Conservation (phyloP, 192 early-diverging fungal genomes). For the Backusella circina region DNA sequence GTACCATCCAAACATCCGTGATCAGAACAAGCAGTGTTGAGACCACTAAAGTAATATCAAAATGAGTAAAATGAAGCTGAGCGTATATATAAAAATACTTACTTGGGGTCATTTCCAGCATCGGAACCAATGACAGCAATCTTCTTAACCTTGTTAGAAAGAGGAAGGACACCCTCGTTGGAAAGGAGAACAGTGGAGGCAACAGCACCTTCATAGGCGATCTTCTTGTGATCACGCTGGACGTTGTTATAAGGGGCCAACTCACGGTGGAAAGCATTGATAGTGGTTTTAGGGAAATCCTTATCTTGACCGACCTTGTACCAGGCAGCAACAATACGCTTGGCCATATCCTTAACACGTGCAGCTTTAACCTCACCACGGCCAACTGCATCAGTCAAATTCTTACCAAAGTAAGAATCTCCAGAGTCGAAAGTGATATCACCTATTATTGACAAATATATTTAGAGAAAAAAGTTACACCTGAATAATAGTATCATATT, state of each 20-base stretch:
- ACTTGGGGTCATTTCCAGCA: slow-evolving; percentile 18
- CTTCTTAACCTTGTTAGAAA: not conserved
- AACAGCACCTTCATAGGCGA: slow-evolving; percentile 18
- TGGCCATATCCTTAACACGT: slow-evolving; percentile 10
- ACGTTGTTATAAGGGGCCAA: slow-evolving; percentile 14
- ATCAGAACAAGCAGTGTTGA: slow-evolving; percentile 11
- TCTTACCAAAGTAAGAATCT: slow-evolving; percentile 25
- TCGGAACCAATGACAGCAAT: slow-evolving; percentile 30
- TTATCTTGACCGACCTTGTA: slow-evolving; percentile 31
- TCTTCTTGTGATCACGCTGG: slow-evolving; percentile 10
- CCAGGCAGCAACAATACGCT: slow-evolving; percentile 32
- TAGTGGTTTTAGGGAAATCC: slow-evolving; percentile 3
- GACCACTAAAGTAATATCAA: not conserved
- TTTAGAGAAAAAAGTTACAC: slow-evolving; percentile 5
- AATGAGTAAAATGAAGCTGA: not conserved
- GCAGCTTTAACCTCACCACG: not conserved
- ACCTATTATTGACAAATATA: not conserved
- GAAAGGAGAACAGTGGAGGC: slow-evolving; percentile 13
- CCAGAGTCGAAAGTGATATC: slow-evolving; percentile 16
- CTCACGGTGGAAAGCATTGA: slow-evolving; percentile 10
- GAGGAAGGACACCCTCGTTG: slow-evolving; percentile 8
- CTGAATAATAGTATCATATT: slow-evolving; percentile 28
- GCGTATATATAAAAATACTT: not conserved
- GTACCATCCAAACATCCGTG: slow-evolving; percentile 18
- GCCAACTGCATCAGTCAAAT: slow-evolving; percentile 13